Conservation (phyloP, 352 stramenopile species). For the Globisporangium nodosum region DNA sequence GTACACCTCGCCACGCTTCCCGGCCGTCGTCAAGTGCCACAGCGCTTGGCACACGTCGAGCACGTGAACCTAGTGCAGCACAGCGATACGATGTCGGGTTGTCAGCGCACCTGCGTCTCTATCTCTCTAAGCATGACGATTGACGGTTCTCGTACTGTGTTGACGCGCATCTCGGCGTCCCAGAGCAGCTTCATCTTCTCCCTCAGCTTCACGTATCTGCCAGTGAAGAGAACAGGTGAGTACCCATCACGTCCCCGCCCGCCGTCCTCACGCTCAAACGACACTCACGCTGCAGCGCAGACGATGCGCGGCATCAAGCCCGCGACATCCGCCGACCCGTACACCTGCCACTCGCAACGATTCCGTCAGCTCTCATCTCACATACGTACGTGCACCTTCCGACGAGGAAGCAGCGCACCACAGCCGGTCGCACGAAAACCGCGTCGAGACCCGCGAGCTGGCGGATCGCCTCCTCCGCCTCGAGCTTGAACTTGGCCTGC, state of each 20-base stretch:
- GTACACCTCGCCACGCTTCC: slow-evolving; percentile 57
- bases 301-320: slow-evolving; percentile 85
- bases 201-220: slow-evolving; percentile 73
- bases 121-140: neutral
- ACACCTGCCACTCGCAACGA: slow-evolving; percentile 33
- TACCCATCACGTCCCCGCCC: neutral
- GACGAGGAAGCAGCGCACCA: slow-evolving; percentile 22
- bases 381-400: neutral
- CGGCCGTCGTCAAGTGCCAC: slow-evolving; percentile 63
- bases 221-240: neutral
- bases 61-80: slow-evolving; percentile 56
- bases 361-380: neutral
- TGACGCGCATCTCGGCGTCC: slow-evolving; percentile 83
- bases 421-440: slow-evolving; percentile 73
- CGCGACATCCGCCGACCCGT: slow-evolving; percentile 69
- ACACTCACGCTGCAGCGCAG: slow-evolving; percentile 69
- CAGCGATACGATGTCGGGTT: neutral
- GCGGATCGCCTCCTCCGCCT: slow-evolving; percentile 73
- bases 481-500: slow-evolving; percentile 84
- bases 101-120: too few species aligned
- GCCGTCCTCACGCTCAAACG: neutral
- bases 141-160: slow-evolving; percentile 45
- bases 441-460: slow-evolving; percentile 44
- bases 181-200: slow-evolving; percentile 88
- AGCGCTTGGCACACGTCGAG: slow-evolving; percentile 70